Conservation (phyloP, 768 basidiomycete species). For the Leccinum ochraceum region DNA sequence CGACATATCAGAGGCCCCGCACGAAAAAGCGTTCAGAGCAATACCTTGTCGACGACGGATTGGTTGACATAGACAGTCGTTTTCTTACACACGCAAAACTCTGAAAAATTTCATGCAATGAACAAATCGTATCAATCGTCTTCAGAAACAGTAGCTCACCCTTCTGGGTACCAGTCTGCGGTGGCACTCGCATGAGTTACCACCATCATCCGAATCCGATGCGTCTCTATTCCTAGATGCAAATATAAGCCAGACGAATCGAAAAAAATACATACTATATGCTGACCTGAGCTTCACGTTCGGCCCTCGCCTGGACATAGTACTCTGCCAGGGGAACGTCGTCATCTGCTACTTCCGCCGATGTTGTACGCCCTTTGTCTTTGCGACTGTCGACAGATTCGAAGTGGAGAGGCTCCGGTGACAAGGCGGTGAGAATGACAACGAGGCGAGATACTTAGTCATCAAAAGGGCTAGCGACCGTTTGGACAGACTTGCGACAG, state of each 20-base stretch:
- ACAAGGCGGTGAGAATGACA: conserved; percentile 21
- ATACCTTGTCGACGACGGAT: conserved; percentile 72
- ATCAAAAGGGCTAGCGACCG: too few species aligned
- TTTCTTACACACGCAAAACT: conserved; percentile 59
- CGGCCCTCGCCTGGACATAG: conserved; percentile 57
- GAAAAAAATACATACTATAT: neutral
- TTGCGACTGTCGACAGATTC: conserved; percentile 1
- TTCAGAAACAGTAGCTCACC: conserved; percentile 19
- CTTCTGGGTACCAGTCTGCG: conserved; percentile 29
- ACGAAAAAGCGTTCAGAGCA: neutral
- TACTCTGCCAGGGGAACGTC: conserved; percentile 65
- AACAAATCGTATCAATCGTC: neutral
- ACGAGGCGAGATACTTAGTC: too few species aligned
- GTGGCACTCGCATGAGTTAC: conserved; percentile 19
- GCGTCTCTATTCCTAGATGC: conserved; percentile 38
- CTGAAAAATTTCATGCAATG: conserved; percentile 33
- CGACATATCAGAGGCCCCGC: conserved; percentile 1
- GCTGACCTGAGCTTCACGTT: conserved; percentile 45
- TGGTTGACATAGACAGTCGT: conserved; percentile 56
- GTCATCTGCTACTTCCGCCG: conserved; percentile 4
- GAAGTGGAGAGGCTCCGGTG: conserved; percentile 28
- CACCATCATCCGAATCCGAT: conserved; percentile 35
- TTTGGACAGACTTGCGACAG: too few species aligned
- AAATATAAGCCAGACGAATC: neutral
- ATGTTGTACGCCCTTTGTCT: neutral